Conservation (phyloP, 352 stramenopile genomes). For the Globisporangium radiosum region DNA sequence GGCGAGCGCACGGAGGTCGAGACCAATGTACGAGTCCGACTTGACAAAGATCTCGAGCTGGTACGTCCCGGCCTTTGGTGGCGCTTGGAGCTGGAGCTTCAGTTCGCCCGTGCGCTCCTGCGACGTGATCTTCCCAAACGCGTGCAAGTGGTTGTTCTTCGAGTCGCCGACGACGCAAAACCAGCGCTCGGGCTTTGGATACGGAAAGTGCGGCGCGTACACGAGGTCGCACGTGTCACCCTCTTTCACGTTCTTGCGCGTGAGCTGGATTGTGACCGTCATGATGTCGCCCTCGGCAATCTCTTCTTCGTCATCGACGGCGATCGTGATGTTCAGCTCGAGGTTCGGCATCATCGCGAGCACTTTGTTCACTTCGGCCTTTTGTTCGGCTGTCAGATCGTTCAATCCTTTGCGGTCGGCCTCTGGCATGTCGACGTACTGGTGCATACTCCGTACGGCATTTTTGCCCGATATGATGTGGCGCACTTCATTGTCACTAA, state of each 20-base stretch:
- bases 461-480: slow-evolving; percentile 91
- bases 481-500: slow-evolving; percentile 87
- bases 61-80: slow-evolving; percentile 90
- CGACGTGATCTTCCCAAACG: slow-evolving; percentile 94
- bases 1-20: slow-evolving; percentile 91
- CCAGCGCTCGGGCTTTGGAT: slow-evolving; percentile 95
- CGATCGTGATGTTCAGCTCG: slow-evolving; percentile 87
- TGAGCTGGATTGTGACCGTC: slow-evolving; percentile 95
- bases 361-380: slow-evolving; percentile 91
- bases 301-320: slow-evolving; percentile 87
- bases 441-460: slow-evolving; percentile 86
- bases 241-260: slow-evolving; percentile 94
- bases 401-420: slow-evolving; percentile 92
- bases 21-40: slow-evolving; percentile 96
- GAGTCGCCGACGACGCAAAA: slow-evolving; percentile 94
- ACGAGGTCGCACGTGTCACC: slow-evolving; percentile 93
- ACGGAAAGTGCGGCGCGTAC: slow-evolving; percentile 95
- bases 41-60: slow-evolving; percentile 97
- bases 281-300: slow-evolving; percentile 99
- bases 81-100: slow-evolving; percentile 96
- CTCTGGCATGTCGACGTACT: slow-evolving; percentile 91
- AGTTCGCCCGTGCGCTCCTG: slow-evolving; percentile 85
- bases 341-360: slow-evolving; percentile 94
- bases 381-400: slow-evolving; percentile 88
- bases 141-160: slow-evolving; percentile 93